phyloP scores from a whole-genome alignment of 192 early-diverging fungal genomes.

The Phycomyces blakesleeanus region DNA sequence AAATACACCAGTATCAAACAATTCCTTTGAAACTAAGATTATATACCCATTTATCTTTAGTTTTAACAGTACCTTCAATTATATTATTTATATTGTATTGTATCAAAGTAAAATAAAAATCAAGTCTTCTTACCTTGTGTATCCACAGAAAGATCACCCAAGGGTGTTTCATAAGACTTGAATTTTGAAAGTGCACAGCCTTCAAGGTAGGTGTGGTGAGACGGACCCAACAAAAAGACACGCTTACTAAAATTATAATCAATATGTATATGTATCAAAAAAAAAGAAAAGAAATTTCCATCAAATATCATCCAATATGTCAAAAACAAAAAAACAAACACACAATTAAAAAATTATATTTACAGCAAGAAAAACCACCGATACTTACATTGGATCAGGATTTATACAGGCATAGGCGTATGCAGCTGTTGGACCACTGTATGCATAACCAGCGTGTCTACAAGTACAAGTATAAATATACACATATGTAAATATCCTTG shows the following conservation, averaged over 20 bases:
- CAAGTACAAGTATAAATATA: not conserved
- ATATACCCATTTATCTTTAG: not conserved
- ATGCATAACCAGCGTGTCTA: constrained; percentile 91
- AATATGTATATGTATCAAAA: not conserved
- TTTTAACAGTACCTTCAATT: no score
- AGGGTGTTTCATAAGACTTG: constrained; percentile 75
- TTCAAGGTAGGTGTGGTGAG: constrained; percentile 82
- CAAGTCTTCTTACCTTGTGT: not conserved
- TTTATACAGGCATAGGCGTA: constrained; percentile 81
- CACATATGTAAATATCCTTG: not conserved
- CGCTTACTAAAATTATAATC: constrained; percentile 48
- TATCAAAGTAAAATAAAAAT: no score
- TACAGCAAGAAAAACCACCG: no score
- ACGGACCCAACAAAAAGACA: constrained; percentile 91
- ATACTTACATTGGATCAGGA: constrained; percentile 47
- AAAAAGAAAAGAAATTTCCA: no score
- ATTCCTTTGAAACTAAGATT: constrained; percentile 54
- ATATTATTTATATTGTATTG: no score
- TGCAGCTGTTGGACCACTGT: constrained; percentile 87
- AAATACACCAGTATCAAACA: constrained; percentile 66
- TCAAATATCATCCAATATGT: no score
- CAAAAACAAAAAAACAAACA: no score
- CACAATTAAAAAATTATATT: no score
- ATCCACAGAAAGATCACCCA: constrained; percentile 58
- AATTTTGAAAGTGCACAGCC: constrained; percentile 78